Evolutionary conservation across 1,139 yeast species (phyloP).

Genomic region (Kurtzmaniella quercitrusa): DNA sequence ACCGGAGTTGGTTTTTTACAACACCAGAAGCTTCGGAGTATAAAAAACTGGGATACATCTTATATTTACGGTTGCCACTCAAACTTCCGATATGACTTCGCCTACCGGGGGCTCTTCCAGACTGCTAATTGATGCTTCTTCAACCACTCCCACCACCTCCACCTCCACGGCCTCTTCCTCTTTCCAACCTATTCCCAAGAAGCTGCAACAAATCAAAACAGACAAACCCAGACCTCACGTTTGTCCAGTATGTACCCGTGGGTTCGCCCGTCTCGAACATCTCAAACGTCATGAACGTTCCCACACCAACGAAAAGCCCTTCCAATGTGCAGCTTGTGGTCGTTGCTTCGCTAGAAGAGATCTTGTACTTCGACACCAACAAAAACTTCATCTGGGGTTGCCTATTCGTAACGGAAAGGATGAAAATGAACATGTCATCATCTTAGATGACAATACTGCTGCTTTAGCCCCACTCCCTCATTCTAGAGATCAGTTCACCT

Average conservation of each 20-base stretch:
- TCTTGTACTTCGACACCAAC: constrained; percentile 46
- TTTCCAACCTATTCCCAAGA: constrained; percentile 75
- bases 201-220: constrained; percentile 77
- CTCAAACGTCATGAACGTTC: constrained; percentile 30
- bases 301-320: constrained; percentile 32
- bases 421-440: constrained; percentile 37
- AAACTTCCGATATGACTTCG: constrained; percentile 1
- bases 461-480: constrained; percentile 43
- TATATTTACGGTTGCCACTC: neutral
- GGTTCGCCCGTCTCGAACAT: constrained; percentile 30
- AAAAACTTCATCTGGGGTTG: constrained; percentile 30
- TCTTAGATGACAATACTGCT: constrained; percentile 39
- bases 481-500: constrained; percentile 8
- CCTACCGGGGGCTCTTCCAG: constrained; percentile 1
- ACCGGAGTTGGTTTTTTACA: constrained; percentile 1
- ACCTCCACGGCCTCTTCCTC: neutral
- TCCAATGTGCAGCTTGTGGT: constrained; percentile 49
- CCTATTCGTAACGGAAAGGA: constrained; percentile 11
- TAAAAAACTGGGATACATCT: neutral
- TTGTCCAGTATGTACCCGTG: constrained; percentile 29
- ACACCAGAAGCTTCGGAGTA: neutral
- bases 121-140: neutral
- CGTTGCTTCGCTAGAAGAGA: constrained; percentile 48
- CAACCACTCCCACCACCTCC: no score
- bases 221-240: constrained; percentile 40